Evolutionary conservation across 1,284 basidiomycete species (phyloP).

Genomic region (Volvariella surrecta): DNA sequence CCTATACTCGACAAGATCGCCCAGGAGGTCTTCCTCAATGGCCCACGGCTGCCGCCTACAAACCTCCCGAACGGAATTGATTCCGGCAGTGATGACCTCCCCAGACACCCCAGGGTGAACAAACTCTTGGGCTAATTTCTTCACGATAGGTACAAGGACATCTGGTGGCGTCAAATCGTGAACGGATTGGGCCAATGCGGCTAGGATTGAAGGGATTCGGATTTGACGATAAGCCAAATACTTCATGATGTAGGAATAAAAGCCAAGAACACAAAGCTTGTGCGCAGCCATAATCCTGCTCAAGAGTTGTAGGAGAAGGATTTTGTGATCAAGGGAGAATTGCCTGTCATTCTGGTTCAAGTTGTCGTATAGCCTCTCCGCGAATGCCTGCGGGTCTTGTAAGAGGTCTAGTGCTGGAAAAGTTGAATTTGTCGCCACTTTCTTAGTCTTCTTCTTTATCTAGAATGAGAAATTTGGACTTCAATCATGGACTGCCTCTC

Average conservation of each 20-base stretch:
- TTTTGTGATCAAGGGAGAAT: conserved; percentile 93
- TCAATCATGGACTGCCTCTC: conserved; percentile 11
- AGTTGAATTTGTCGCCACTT: conserved; percentile 51
- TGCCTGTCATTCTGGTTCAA: conserved; percentile 87
- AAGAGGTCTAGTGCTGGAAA: conserved; percentile 93
- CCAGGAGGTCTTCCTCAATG: conserved; percentile 90
- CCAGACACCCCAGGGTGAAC: conserved; percentile 95
- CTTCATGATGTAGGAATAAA: conserved; percentile 95
- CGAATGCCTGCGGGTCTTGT: conserved; percentile 94
- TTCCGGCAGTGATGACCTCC: conserved; percentile 92
- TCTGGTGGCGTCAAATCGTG: conserved; percentile 96
- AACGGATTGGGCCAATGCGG: conserved; percentile 90
- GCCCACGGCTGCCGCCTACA: conserved; percentile 93
- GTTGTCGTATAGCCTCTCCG: conserved; percentile 89
- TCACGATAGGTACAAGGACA: conserved; percentile 81
- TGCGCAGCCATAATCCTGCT: conserved; percentile 93
- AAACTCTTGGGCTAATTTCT: conserved; percentile 92
- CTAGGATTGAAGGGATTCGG: conserved; percentile 90
- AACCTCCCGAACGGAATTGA: conserved; percentile 93
- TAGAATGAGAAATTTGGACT: conserved; percentile 8
- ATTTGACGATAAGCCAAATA: conserved; percentile 94
- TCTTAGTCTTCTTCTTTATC: conserved; percentile 52
- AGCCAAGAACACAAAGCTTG: conserved; percentile 90
- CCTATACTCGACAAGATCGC: conserved; percentile 90
- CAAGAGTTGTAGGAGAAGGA: conserved; percentile 95